Percentiles rank a stretch among this genome's conserved stretches.
Evolutionary conservation across 345 rosid species (phyloP).

Genomic region (Brassica cretica): DNA sequence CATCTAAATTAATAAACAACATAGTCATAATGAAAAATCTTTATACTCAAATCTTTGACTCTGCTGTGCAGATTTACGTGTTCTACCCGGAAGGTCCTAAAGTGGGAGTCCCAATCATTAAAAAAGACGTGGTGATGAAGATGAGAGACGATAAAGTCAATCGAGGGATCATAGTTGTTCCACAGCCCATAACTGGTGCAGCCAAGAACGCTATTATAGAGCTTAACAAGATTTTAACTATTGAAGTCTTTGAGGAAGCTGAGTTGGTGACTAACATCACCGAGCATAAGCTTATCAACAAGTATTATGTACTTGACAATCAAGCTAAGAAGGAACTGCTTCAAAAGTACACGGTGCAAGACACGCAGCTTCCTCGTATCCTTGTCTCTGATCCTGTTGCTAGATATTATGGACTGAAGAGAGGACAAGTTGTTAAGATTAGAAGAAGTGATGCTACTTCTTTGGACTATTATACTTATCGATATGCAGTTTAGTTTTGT

Average conservation of each 20-base stretch:
- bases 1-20: not conserved
- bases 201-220: slow-evolving; percentile 46
- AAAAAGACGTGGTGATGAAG: slow-evolving; percentile 33
- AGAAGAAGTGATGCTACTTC: slow-evolving; percentile 48
- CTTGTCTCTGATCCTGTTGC: slow-evolving; percentile 49
- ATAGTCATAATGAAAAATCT: not conserved
- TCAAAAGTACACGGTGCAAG: slow-evolving; percentile 51
- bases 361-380: slow-evolving; percentile 55
- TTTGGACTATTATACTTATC: slow-evolving; percentile 43
- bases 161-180: slow-evolving; percentile 52
- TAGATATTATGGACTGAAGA: slow-evolving; percentile 47
- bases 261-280: slow-evolving; percentile 55
- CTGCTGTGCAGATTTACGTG: slow-evolving; percentile 50
- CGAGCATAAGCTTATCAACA: slow-evolving; percentile 53
- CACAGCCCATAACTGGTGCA: slow-evolving; percentile 40
- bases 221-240: slow-evolving; percentile 40
- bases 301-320: slow-evolving; percentile 48
- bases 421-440: slow-evolving; percentile 52
- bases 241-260: slow-evolving; percentile 63
- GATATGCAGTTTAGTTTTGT: slow-evolving; percentile 44
- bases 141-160: slow-evolving; percentile 49
- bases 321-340: slow-evolving; percentile 58
- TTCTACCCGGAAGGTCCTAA: slow-evolving; percentile 55
- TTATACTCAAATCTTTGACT: slow-evolving; percentile 9
- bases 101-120: slow-evolving; percentile 51